Evolutionary conservation across 2,329 filamentous ascomycete species (phyloP), one percentile per base, ranked within the genome.

Genomic region (Endoconidiophora laricicola): DNA sequence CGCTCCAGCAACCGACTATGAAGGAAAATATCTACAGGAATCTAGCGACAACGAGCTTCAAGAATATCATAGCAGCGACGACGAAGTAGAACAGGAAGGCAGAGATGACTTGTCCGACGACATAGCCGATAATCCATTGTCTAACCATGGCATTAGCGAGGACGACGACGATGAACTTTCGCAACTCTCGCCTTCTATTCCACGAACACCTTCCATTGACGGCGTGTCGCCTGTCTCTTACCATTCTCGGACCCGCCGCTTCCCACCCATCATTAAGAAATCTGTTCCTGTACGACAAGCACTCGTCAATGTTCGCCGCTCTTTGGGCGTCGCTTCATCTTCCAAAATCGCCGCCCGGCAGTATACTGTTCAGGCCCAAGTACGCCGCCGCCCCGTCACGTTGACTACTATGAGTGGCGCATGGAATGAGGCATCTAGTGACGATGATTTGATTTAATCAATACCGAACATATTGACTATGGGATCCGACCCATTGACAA

Each of bases 381-480:
- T 33, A 33, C 29, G 29, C 12, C 29, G 29, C 9, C 18, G 7
- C 9, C 18, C 14, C 9, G 26, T 36, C 12, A 43, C 18, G 24
- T 23, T 53, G 22, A 49, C 46, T 6, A 46, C 20, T 7, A 49
- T 53, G 2, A 33, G 29, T 33, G 46, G 51, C 4, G 29, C 12
- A n/a, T 53, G 51, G 51, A 23, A 18, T n/a, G 51, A 22, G 6
- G 46, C 36, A 24, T 46, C 41, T 9, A 53, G 51, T 22, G 51
- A 53, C 26, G 51, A 53, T 7, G 51, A 53, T 40, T 29, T 53
- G 12, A 49, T 53, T 20, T 44, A 44, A 29, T 23, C 16, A 18
- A 18, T 18, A 18, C 16, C 16, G 1, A 18, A 18, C 16, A 18
- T 18, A 18, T 18, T 18, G 16, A 18, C 16, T 18, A 18, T 18